phyloP scores from a whole-genome alignment of 2,329 filamentous ascomycete species.

The Colletotrichum lini region DNA sequence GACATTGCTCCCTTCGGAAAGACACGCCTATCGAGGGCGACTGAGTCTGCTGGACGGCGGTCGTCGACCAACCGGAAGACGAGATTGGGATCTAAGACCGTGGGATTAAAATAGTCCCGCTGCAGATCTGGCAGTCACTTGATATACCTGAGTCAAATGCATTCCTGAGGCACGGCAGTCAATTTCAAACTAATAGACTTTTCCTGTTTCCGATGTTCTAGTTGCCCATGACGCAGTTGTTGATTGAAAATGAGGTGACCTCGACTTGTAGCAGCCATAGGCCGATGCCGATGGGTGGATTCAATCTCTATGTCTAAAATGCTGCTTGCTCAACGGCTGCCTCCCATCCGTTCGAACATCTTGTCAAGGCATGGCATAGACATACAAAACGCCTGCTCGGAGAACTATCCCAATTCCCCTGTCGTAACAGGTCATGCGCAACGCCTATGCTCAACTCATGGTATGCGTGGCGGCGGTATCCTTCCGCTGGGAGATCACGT shows the following conservation, averaged over 20 bases:
- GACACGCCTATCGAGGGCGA: slow-evolving; percentile 46
- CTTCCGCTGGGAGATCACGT: not conserved
- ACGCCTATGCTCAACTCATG: not conserved
- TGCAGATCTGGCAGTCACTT: slow-evolving; percentile 21
- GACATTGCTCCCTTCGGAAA: slow-evolving; percentile 43
- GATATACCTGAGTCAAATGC: not conserved
- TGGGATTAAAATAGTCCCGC: not conserved
- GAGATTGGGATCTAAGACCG: slow-evolving; percentile 43
- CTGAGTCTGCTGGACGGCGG: slow-evolving; percentile 47
- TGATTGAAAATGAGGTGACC: too few species aligned
- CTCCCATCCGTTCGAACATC: too few species aligned
- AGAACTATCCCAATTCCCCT: too few species aligned
- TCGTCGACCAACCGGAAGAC: slow-evolving; percentile 45
- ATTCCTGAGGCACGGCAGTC: not conserved
- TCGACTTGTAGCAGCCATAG: not conserved
- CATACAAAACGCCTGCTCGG: too few species aligned
- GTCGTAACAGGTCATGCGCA: not conserved
- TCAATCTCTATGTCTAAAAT: too few species aligned
- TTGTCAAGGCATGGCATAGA: too few species aligned
- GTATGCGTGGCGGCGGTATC: not conserved
- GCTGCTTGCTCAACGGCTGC: too few species aligned
- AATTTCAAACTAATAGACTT: too few species aligned
- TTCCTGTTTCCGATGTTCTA: too few species aligned
- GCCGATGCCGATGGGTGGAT: too few species aligned
- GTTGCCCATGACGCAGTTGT: not conserved